Percentiles rank a stretch among this genome's conserved stretches.
Evolutionary conservation across 108 stramenopile genomes (phyloP).

Genomic region (Stephanodiscus minutulus): DNA sequence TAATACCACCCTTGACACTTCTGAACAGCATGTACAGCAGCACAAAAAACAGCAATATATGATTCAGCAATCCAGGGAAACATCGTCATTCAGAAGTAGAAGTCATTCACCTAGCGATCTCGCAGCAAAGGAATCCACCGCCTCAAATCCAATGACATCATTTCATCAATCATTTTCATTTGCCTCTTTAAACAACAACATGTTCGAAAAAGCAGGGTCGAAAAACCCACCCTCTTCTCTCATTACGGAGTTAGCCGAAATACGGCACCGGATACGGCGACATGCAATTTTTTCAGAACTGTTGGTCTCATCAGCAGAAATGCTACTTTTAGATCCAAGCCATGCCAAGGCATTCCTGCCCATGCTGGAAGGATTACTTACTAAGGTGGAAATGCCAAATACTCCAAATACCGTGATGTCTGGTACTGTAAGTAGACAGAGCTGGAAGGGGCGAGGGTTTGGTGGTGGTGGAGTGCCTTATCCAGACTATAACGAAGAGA

Average conservation of each 20-base stretch:
- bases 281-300: slow-evolving; percentile 66
- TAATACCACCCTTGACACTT: background rate
- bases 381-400: slow-evolving; percentile 17
- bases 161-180: slow-evolving; percentile 26
- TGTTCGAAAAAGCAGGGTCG: slow-evolving; percentile 21
- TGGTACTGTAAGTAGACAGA: slow-evolving; percentile 13
- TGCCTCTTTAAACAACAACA: slow-evolving; percentile 27
- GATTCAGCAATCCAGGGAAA: slow-evolving; percentile 18
- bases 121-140: slow-evolving; percentile 1
- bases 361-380: slow-evolving; percentile 65
- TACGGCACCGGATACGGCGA: slow-evolving; percentile 67
- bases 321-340: slow-evolving; percentile 63
- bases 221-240: slow-evolving; percentile 22
- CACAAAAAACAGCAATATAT: slow-evolving; percentile 28
- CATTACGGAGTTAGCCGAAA: slow-evolving; percentile 36
- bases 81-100: slow-evolving; percentile 2
- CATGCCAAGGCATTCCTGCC: slow-evolving; percentile 75
- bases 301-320: slow-evolving; percentile 61
- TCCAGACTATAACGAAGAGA: slow-evolving; percentile 1
- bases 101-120: slow-evolving; percentile 5
- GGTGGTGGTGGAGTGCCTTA: slow-evolving; percentile 35
- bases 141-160: slow-evolving; percentile 11
- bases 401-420: background rate
- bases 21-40: slow-evolving; percentile 6
- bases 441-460: slow-evolving; percentile 51